These are phyloP conservation scores for Arthrobotrys sphaeroides DNA, from an alignment of 2,329 filamentous ascomycete species.

Conservation along the genomic window DNA sequence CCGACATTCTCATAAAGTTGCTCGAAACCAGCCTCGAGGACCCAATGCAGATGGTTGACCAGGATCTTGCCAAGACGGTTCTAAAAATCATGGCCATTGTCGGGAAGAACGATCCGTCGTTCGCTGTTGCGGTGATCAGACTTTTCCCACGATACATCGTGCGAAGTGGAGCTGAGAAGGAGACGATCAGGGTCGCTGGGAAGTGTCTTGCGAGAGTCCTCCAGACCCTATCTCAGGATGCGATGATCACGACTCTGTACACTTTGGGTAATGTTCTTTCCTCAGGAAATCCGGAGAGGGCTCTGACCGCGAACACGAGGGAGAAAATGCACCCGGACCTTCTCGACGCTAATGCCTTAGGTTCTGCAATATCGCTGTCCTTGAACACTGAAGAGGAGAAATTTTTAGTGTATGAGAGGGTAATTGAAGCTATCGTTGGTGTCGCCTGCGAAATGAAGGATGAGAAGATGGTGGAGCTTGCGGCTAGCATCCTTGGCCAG, in stretches of 20 bases:
- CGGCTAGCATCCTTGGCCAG: conserved; percentile 94
- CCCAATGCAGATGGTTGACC: conserved; percentile 81
- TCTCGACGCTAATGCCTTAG: conserved; percentile 64
- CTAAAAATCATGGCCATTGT: conserved; percentile 84
- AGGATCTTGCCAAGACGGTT: conserved; percentile 77
- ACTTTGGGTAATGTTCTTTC: conserved; percentile 95
- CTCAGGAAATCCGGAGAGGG: conserved; percentile 69
- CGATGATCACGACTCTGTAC: conserved; percentile 93
- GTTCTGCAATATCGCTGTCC: conserved; percentile 81
- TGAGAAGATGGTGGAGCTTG: conserved; percentile 89
- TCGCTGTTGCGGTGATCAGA: conserved; percentile 78
- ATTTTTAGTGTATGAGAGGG: conserved; percentile 78
- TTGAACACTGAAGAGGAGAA: conserved; percentile 81
- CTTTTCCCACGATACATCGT: conserved; percentile 87
- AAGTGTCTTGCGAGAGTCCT: conserved; percentile 83
- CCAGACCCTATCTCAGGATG: conserved; percentile 85
- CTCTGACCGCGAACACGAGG: conserved; percentile 62
- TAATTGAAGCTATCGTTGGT: conserved; percentile 95
- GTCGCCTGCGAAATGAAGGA: conserved; percentile 84
- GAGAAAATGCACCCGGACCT: conserved; percentile 58
- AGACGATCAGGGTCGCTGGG: conserved; percentile 80
- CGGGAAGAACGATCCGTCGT: conserved; percentile 76
- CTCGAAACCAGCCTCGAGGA: conserved; percentile 84
- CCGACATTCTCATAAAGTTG: conserved; percentile 83
- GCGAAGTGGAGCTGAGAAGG: conserved; percentile 76